phyloP scores from a whole-genome alignment of 177 flowering plant species.

The Vitis hybrid region DNA sequence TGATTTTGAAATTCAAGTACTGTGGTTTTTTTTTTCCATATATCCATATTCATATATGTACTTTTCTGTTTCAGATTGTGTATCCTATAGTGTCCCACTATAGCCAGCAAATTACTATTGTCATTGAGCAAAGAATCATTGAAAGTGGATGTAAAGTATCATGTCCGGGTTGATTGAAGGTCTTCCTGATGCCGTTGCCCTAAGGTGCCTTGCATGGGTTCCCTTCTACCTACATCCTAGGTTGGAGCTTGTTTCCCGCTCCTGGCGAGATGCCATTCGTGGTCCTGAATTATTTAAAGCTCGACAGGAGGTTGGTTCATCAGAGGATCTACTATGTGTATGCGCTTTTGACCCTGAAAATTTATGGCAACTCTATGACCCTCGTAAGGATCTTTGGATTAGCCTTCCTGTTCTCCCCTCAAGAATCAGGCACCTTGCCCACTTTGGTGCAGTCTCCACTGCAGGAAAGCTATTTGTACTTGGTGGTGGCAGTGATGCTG shows the following conservation, averaged over 20 bases:
- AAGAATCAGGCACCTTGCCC: conserved; percentile 73
- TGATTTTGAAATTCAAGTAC: too few relatives aligned
- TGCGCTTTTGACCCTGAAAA: conserved; percentile 89
- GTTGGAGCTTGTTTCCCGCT: conserved; percentile 79
- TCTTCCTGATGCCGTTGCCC: conserved; percentile 88
- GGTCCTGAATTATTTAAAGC: conserved; percentile 74
- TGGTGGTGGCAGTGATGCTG: conserved; percentile 95
- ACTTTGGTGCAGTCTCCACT: conserved; percentile 79
- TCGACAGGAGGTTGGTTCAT: conserved; percentile 65
- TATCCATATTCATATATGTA: not conserved
- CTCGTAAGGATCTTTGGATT: conserved; percentile 74
- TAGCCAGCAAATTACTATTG: not conserved
- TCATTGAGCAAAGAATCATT: not conserved
- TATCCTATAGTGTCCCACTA: not conserved
- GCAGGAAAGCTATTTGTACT: conserved; percentile 82
- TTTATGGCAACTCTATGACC: conserved; percentile 91
- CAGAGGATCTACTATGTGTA: conserved; percentile 75
- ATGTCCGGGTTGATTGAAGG: conserved; percentile 95
- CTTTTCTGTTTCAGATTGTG: conserved; percentile 9
- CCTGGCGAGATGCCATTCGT: conserved; percentile 74
- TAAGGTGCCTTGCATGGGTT: conserved; percentile 86
- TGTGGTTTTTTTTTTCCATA: not conserved
- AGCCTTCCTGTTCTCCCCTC: conserved; percentile 86
- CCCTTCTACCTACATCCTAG: conserved; percentile 72
- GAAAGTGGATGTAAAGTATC: conserved; percentile 26